phyloP scores from a whole-genome alignment of 306 rosid genomes.

The Inga laurina region DNA sequence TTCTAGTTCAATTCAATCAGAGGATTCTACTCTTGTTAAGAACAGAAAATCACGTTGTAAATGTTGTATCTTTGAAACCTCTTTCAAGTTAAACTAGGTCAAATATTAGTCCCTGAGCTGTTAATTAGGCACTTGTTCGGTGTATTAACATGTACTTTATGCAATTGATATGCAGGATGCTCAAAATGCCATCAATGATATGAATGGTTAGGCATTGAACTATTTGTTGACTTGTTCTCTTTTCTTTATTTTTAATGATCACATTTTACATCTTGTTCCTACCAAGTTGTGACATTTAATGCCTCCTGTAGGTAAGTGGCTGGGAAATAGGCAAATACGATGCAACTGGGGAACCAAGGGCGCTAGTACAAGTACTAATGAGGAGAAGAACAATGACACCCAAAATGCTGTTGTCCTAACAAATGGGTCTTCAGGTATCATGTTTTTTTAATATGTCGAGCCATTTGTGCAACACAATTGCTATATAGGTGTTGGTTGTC shows the following conservation, averaged over 20 bases:
- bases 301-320: conserved; percentile 55
- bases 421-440: conserved; percentile 65
- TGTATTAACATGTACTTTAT: conserved; percentile 29
- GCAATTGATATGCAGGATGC: conserved; percentile 59
- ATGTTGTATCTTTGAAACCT: not conserved
- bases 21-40: not conserved
- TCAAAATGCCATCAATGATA: conserved; percentile 63
- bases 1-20: conserved; percentile 12
- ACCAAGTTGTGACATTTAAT: conserved; percentile 30
- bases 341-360: conserved; percentile 74
- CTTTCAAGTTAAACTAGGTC: conserved; percentile 18
- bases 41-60: not conserved
- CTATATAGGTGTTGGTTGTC: conserved; percentile 16
- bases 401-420: conserved; percentile 65
- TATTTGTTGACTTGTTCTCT: not conserved
- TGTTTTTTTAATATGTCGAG: conserved; percentile 9
- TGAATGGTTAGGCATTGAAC: conserved; percentile 55
- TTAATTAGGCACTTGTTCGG: conserved; percentile 13
- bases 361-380: conserved; percentile 49
- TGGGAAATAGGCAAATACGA: conserved; percentile 67
- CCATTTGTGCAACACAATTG: conserved; percentile 10
- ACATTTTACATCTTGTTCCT: conserved; percentile 8
- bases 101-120: conserved; percentile 15
- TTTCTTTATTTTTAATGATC: not conserved
- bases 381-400: conserved; percentile 52